Evolutionary conservation across 176 grass and related monocot genomes (phyloP).

Genomic region (Puya raimondii): DNA sequence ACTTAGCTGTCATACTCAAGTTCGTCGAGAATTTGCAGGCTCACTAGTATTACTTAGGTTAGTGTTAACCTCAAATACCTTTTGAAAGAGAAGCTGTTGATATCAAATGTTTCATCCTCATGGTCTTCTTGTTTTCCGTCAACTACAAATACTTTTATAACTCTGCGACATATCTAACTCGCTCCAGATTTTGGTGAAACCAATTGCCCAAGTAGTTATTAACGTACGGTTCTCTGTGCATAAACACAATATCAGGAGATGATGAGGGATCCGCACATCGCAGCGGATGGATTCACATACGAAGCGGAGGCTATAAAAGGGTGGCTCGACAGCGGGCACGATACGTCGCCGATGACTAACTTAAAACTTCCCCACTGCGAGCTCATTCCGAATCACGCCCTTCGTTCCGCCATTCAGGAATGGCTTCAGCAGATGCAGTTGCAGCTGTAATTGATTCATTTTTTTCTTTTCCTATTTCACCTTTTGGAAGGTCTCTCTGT

Average conservation of each 20-base stretch:
- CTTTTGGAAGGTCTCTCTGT: too few relatives aligned
- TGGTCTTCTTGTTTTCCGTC: too few relatives aligned
- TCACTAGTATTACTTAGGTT: too few relatives aligned
- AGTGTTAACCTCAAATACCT: too few relatives aligned
- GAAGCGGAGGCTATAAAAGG: constrained; percentile 44
- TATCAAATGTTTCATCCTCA: too few relatives aligned
- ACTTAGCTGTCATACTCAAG: too few relatives aligned
- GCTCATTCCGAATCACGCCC: constrained; percentile 35
- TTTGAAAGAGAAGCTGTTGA: too few relatives aligned
- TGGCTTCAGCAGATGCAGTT: constrained; percentile 16
- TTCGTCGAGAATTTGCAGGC: too few relatives aligned
- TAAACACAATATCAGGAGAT: constrained; percentile 34
- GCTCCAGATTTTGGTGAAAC: not conserved
- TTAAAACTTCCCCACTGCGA: constrained; percentile 17
- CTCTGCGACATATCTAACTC: not conserved
- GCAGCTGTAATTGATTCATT: not conserved
- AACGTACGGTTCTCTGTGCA: not conserved
- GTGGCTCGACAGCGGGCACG: constrained; percentile 37
- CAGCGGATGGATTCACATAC: constrained; percentile 52
- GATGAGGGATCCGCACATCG: constrained; percentile 54
- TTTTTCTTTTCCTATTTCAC: constrained; percentile 3
- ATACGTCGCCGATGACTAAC: constrained; percentile 45
- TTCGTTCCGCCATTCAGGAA: constrained; percentile 53
- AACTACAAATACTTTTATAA: too few relatives aligned
- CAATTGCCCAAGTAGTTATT: not conserved